Base-by-base conservation (phyloP, 192 early-diverging fungal species). In the Linnemannia hyalina region DNA sequence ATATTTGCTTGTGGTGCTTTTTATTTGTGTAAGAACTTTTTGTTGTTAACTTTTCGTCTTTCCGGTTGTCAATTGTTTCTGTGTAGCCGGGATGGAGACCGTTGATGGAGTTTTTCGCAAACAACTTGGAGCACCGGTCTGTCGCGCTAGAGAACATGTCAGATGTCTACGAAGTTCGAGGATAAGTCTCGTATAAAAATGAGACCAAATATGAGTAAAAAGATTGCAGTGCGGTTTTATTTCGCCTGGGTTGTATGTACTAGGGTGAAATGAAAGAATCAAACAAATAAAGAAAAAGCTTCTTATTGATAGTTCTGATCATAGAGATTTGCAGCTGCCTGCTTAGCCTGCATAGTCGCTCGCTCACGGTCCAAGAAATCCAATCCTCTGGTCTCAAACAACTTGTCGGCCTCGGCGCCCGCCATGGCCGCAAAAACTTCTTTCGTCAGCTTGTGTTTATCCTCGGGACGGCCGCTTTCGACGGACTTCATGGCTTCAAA, bases 61-160 rank as follows among this genome's bases (percentile, higher is more conserved):
- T 7, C 47, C 40, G 8, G 40, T 29, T 80, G n/a, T 7, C 74
- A 73, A n/a, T 47, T 41, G 8, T 26, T 52, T 36, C 22, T 75
- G 18, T 32, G 13, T 83, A 78, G 90, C 75, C 70, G 65, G 95
- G 95, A 85, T 93, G 93, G 93, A 80, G 87, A 35, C 70, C 87
- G 0, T 89, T 96, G 36, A 93, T 95, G 91, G 70, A 86, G 60
- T 95, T 93, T 74, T 93, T 96, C 69, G 84, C 92, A 4, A 78
- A 81, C 22, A 88, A 91, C 73, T 82, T 95, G 82, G 72, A 83
- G 3, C 60, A 91, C 46, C 80, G 94, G 41, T 91, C 93, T 60
- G 60, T 91, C 0, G 73, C 77, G 52, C 73, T 96, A 52, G 95
- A 95, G 80, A 69, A 74, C 35, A 94, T 94, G 94, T 63, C 91